These are phyloP conservation scores for Backusella parvicylindrica DNA, from an alignment of 192 early-diverging fungal species.

Conservation along the genomic window DNA sequence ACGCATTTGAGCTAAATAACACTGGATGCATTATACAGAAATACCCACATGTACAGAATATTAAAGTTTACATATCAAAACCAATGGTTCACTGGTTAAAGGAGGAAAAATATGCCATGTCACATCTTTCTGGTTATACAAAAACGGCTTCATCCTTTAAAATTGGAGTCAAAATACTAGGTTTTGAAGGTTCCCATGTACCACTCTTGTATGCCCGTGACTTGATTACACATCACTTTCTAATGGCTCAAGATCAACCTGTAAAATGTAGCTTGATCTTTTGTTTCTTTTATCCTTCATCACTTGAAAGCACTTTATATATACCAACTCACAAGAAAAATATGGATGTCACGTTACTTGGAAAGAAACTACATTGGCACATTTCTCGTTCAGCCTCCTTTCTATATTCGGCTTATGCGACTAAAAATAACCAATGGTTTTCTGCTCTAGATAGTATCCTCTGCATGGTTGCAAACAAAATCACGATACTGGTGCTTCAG, in stretches of 20 bases:
- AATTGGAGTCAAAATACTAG: neutral
- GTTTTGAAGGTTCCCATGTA: neutral
- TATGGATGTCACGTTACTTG: neutral
- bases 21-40: neutral
- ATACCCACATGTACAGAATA: neutral
- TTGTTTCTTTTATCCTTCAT: neutral
- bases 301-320: neutral
- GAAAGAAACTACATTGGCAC: neutral
- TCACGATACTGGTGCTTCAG: neutral
- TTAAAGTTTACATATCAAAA: neutral
- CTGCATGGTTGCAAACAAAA: neutral
- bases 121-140: neutral
- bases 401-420: neutral
- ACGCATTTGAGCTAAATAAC: neutral
- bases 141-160: neutral
- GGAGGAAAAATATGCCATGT: neutral
- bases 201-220: neutral
- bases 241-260: neutral
- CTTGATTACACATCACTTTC: neutral
- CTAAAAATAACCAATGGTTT: neutral
- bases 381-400: neutral
- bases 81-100: neutral
- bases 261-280: neutral
- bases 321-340: neutral
- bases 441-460: neutral